phyloP scores from a whole-genome alignment of 306 rosid genomes.

The Calophaca sinica region DNA sequence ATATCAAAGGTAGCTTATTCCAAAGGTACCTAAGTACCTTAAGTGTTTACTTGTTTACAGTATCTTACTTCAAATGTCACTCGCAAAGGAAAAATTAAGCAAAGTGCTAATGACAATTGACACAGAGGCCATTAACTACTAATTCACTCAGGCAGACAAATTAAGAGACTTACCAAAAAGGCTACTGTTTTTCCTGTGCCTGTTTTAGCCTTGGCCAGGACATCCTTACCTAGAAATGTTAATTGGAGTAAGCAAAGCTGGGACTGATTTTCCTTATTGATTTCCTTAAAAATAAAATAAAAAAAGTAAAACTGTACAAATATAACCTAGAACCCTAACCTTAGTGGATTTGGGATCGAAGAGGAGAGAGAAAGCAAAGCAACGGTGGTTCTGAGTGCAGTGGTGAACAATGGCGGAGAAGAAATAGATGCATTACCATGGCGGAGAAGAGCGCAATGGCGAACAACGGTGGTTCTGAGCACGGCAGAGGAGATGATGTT shows the following conservation, averaged over 20 bases:
- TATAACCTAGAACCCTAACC: too few species aligned
- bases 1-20: slow-evolving; percentile 11
- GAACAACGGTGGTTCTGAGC: too few species aligned
- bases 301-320: too few species aligned
- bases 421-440: too few species aligned
- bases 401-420: too few species aligned
- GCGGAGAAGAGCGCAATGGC: too few species aligned
- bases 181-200: slow-evolving; percentile 99
- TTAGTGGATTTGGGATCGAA: slow-evolving; percentile 55
- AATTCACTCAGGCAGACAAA: slow-evolving; percentile 18
- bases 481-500: too few species aligned
- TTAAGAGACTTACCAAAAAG: slow-evolving; percentile 73
- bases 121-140: slow-evolving; percentile 39
- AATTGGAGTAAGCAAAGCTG: slow-evolving; percentile 45
- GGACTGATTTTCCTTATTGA: too few species aligned
- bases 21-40: too few species aligned
- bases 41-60: too few species aligned
- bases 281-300: too few species aligned
- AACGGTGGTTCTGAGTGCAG: too few species aligned
- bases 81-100: slow-evolving; percentile 1
- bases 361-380: slow-evolving; percentile 35
- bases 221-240: slow-evolving; percentile 84
- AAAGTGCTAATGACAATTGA: neutral
- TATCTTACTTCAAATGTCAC: neutral
- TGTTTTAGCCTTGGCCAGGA: slow-evolving; percentile 94